These are phyloP conservation scores for Apiospora rasikravindrae DNA, from an alignment of 2,329 filamentous ascomycete species.

Conservation along the genomic window DNA sequence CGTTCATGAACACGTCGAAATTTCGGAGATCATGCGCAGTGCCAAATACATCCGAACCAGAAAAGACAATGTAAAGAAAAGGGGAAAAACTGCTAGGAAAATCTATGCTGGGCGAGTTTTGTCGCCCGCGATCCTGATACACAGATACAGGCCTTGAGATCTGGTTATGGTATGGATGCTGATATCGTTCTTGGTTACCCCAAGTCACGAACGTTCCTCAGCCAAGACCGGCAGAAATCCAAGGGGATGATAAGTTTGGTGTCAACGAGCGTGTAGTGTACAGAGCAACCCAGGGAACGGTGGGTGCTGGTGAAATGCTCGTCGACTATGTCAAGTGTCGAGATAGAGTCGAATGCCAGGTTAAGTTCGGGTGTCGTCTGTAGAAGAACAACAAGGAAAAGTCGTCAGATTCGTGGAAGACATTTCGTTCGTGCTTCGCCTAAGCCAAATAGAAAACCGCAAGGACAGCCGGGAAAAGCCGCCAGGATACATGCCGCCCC, in stretches of 20 bases:
- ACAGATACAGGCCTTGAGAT: constrained; percentile 31
- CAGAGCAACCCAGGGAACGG: constrained; percentile 34
- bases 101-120: constrained; percentile 34
- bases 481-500: constrained; percentile 29
- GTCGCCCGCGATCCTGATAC: constrained; percentile 33
- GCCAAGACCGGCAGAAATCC: constrained; percentile 26
- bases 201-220: constrained; percentile 25
- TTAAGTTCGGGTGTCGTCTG: constrained; percentile 21
- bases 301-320: constrained; percentile 31
- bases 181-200: constrained; percentile 22
- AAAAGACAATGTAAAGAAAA: constrained; percentile 20
- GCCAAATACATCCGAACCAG: constrained; percentile 21
- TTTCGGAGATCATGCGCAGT: constrained; percentile 21
- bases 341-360: constrained; percentile 29
- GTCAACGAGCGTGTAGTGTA: constrained; percentile 39
- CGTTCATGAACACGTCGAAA: constrained; percentile 4
- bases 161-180: constrained; percentile 27
- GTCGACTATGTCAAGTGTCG: constrained; percentile 28
- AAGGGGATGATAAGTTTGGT: constrained; percentile 28
- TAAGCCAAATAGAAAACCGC: constrained; percentile 32
- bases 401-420: constrained; percentile 40
- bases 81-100: constrained; percentile 24
- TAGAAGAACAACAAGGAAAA: constrained; percentile 26
- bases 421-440: constrained; percentile 38
- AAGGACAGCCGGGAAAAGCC: constrained; percentile 14